Conservation (phyloP, 306 rosid species). For the Macrotyloma uniflorum region DNA sequence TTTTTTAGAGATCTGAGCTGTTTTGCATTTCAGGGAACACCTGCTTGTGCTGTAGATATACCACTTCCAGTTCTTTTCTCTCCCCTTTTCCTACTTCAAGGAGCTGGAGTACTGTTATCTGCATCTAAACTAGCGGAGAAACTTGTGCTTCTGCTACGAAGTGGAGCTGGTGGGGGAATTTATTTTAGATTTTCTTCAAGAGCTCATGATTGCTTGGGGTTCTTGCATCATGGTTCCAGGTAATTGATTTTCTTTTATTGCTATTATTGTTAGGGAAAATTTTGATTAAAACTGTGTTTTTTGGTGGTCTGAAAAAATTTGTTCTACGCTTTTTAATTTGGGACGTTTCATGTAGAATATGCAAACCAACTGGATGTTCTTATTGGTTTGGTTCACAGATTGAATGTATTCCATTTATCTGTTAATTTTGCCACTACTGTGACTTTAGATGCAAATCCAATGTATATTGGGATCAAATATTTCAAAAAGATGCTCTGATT, state of each 20-base stretch:
- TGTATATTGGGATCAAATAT: slow-evolving; percentile 15
- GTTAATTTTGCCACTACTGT: neutral
- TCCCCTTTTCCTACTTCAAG: slow-evolving; percentile 87
- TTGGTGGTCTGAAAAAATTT: neutral
- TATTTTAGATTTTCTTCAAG: slow-evolving; percentile 76
- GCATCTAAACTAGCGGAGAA: slow-evolving; percentile 79
- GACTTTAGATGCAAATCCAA: slow-evolving; percentile 10
- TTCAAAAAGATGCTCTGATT: neutral
- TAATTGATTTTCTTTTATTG: slow-evolving; percentile 40
- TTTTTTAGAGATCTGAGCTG: slow-evolving; percentile 32
- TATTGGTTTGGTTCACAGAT: slow-evolving; percentile 1
- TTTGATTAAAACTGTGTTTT: slow-evolving; percentile 3
- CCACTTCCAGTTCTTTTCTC: slow-evolving; percentile 81
- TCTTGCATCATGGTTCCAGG: slow-evolving; percentile 98
- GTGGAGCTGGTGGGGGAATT: slow-evolving; percentile 70
- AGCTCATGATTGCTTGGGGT: slow-evolving; percentile 87
- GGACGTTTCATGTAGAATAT: neutral
- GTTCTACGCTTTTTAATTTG: neutral
- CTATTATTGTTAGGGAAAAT: slow-evolving; percentile 4
- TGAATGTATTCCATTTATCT: neutral
- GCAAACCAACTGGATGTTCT: slow-evolving; percentile 8
- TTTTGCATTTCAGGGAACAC: slow-evolving; percentile 78
- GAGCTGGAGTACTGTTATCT: slow-evolving; percentile 75
- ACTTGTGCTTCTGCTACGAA: slow-evolving; percentile 64
- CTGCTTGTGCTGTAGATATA: slow-evolving; percentile 62